Evolutionary conservation across 2,329 filamentous ascomycete species (phyloP), one percentile per base, ranked within the genome.

Genomic region (Helotiales sp.): DNA sequence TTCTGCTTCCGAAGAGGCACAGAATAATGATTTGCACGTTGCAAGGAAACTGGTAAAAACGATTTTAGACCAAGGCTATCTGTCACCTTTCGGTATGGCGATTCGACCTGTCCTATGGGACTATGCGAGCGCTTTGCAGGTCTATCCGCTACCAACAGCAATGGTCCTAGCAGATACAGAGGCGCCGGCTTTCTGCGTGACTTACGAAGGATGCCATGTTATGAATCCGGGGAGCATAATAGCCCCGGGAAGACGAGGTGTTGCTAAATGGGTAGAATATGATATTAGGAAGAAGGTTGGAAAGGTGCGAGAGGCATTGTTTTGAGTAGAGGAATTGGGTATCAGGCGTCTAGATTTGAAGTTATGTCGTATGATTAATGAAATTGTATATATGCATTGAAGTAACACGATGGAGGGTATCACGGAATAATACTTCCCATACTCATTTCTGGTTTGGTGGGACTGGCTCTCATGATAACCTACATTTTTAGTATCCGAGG

Each of bases 201-300:
- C 90, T 13, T 98, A 98, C 70, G 93, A 96, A 73, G 93, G 93
- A 0, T 98, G 95, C 70, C 90, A 95, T 75, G 93, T 97, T 31
- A 87, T 99, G 83, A 99, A 99, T 71, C 93, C 95, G 0, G 91
- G 92, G 5, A 81, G 82, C 49, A 74, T 99, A 50, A 80, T 96
- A 24, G 86, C 90, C 0, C 77, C 83, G 0, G 88, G 87, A 0
- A 81, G 86, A 53, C 83, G 85, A 62, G 85, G 86, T 3, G 83
- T 87, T 6, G 89, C 86, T 5, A 81, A 87, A 61, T 98, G 95
- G 93, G 81, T 93, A 1, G 95, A 98, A 76, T 98, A 93, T 76
- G 89, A 90, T 73, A 73, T 90, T 42, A 46, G 59, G 42, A 61
- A 62, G 38, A 67, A 61, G 57, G 58, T 59, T 54, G 69, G 68